Evolutionary conservation across 805 yeast species (phyloP), one percentile per base, ranked within the genome.

Genomic region (Cyberlindnera japonica): DNA sequence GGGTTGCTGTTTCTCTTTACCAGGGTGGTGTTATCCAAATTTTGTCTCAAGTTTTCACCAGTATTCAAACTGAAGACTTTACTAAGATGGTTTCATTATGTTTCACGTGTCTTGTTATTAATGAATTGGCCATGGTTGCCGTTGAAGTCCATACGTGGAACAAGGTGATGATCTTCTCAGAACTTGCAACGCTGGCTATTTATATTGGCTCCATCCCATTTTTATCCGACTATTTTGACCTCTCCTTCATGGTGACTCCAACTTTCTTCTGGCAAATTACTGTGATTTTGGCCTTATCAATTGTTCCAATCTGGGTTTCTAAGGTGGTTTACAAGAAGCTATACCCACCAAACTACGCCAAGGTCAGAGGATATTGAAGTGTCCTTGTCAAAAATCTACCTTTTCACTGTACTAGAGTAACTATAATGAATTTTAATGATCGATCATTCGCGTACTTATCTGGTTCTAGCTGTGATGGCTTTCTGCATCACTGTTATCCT

Each of bases 311-410:
- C 2, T 91, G 96, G 96, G 66, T 83, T 2, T 80, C 81, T 3
- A 86, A 86, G 61, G 71, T 84, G 4, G 66, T 91, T 14, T 79
- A 82, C 56, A 74, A 95, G 48, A 79, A 70, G 46, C 62, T 93
- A 41, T 77, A 89, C 51, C 98, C 99, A 3, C 99, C 99, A 23
- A 88, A 87, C 57, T 93, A 93, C 61, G 97, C 97, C 8, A 93
- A 93, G 62, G 98, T 93, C 30, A 98, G 90, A 61, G 93, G 85
- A 45, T 81, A 75, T 21, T 35, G 21, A 28, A 6, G 9, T 19
- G 5, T 4, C 14, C 14, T n/a, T 16, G 14, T 21, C 23, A n/a
- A 13, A 40, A 38, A 40, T 56, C 5, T 50, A 16, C 42, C 35
- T 28, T 41, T 15, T 6, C 30, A 17, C 6, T 27, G 7, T 48